A percentile compares a stretch with the other conserved stretches of the same genome.
phyloP scores from a whole-genome alignment of 163 green algal species.

The Scenedesmus sp. region DNA sequence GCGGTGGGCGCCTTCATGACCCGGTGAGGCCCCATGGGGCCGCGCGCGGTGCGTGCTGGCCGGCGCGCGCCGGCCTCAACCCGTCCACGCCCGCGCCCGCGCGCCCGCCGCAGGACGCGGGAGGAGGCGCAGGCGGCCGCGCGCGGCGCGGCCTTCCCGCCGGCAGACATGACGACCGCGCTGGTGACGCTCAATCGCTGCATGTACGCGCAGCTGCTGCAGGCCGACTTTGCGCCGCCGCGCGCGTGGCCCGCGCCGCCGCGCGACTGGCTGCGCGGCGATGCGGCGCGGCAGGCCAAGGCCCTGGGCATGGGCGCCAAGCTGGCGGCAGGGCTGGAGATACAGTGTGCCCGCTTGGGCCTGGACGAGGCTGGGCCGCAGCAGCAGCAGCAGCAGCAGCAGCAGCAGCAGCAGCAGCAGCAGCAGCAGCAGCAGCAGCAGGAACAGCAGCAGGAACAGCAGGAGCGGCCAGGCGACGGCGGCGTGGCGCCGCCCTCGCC shows the following conservation, averaged over 20 bases:
- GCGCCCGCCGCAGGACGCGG: constrained; percentile 42
- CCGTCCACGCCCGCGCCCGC: too few species aligned
- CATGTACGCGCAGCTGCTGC: constrained; percentile 83
- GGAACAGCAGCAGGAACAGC: constrained; percentile 27
- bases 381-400: constrained; percentile 27
- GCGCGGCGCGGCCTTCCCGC: constrained; percentile 62
- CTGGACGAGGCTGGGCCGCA: not conserved
- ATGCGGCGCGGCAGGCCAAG: constrained; percentile 2
- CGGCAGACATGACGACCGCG: constrained; percentile 52
- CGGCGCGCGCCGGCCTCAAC: too few species aligned
- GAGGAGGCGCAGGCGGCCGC: constrained; percentile 58
- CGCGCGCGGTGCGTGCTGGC: too few species aligned
- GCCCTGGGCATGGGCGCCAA: constrained; percentile 78
- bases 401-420: constrained; percentile 19
- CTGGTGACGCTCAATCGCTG: constrained; percentile 76
- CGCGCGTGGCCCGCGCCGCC: too few species aligned
- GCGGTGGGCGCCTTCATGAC: constrained; percentile 82
- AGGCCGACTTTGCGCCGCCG: constrained; percentile 78
- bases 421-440: constrained; percentile 25
- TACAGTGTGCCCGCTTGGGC: constrained; percentile 45
- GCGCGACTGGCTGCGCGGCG: constrained; percentile 9
- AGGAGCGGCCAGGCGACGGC: too few species aligned
- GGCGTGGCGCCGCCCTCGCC: too few species aligned
- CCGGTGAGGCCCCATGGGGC: too few species aligned
- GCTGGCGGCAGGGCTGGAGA: constrained; percentile 80